Evolutionary conservation across 1,284 basidiomycete genomes (phyloP).

Genomic region (Sanghuangporus sanghuang): DNA sequence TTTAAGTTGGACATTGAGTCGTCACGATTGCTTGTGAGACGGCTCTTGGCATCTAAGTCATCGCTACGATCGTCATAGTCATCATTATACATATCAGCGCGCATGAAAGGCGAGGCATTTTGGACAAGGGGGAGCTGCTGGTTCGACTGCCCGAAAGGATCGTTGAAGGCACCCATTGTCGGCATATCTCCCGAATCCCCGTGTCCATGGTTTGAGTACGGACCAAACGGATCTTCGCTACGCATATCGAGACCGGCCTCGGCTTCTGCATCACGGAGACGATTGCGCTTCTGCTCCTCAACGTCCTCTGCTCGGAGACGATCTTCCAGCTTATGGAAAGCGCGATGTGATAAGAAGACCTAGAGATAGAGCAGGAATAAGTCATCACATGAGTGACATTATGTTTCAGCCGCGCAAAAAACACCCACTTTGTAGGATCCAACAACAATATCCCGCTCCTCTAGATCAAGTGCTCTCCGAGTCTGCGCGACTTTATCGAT

Average conservation of each 20-base stretch:
- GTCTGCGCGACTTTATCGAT: conserved; percentile 53
- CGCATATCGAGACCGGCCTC: conserved; percentile 69
- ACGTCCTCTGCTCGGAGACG: conserved; percentile 76
- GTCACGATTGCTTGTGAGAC: conserved; percentile 69
- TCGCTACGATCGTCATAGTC: conserved; percentile 81
- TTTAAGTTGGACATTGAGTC: conserved; percentile 69
- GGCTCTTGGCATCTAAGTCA: conserved; percentile 70
- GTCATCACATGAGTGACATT: conserved; percentile 2
- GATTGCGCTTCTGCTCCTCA: conserved; percentile 78
- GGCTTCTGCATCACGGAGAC: conserved; percentile 67
- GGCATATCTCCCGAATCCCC: conserved; percentile 33
- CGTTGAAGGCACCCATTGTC: conserved; percentile 43
- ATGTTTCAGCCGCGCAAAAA: not conserved
- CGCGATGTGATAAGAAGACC: conserved; percentile 86
- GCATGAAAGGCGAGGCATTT: conserved; percentile 73
- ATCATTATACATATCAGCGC: conserved; percentile 64
- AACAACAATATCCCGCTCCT: conserved; percentile 72
- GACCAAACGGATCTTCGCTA: conserved; percentile 74
- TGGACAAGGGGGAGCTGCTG: conserved; percentile 71
- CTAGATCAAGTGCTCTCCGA: conserved; percentile 59
- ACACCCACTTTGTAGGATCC: conserved; percentile 72
- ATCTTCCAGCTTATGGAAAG: conserved; percentile 91
- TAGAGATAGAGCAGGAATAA: conserved; percentile 28
- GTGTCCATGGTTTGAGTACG: conserved; percentile 51
- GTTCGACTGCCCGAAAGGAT: conserved; percentile 51